Evolutionary conservation across 768 basidiomycete species (phyloP).

Genomic region (Leucocoprinus leucothites): DNA sequence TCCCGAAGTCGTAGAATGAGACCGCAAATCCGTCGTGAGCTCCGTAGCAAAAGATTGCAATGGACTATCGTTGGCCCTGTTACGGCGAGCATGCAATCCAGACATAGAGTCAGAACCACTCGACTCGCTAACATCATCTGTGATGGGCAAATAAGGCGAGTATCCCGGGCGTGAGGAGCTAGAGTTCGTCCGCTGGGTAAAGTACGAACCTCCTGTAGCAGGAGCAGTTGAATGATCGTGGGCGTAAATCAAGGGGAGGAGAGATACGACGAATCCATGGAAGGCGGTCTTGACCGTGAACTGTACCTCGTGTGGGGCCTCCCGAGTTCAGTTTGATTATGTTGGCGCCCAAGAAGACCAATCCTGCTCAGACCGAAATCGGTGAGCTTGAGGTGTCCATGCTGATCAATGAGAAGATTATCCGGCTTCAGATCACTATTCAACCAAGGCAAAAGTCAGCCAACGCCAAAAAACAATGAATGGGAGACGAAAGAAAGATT

Average conservation of each 20-base stretch:
- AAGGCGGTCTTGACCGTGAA: slow-evolving; percentile 78
- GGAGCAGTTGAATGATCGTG: slow-evolving; percentile 34
- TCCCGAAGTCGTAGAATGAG: slow-evolving; percentile 60
- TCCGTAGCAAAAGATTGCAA: slow-evolving; percentile 86
- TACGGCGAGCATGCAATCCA: slow-evolving; percentile 50
- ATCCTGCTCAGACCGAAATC: slow-evolving; percentile 97
- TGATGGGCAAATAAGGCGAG: slow-evolving; percentile 63
- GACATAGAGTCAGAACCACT: slow-evolving; percentile 77
- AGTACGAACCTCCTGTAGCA: slow-evolving; percentile 68
- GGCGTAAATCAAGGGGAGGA: slow-evolving; percentile 67
- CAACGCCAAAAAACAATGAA: slow-evolving; percentile 12
- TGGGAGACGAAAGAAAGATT: background rate
- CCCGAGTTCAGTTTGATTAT: slow-evolving; percentile 60
- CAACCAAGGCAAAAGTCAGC: slow-evolving; percentile 6
- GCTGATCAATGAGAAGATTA: slow-evolving; percentile 94
- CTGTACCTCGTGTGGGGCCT: slow-evolving; percentile 51
- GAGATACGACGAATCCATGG: slow-evolving; percentile 76
- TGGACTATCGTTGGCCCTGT: slow-evolving; percentile 66
- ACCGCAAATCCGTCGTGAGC: slow-evolving; percentile 77
- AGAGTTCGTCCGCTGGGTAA: slow-evolving; percentile 62
- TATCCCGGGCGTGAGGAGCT: slow-evolving; percentile 57
- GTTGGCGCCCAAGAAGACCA: slow-evolving; percentile 97
- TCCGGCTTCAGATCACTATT: slow-evolving; percentile 95
- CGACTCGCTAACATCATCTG: slow-evolving; percentile 86
- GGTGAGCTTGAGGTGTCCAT: slow-evolving; percentile 96